Evolutionary conservation across 495 filamentous ascomycete genomes (phyloP).

Genomic region (Penicillium nucicola): DNA sequence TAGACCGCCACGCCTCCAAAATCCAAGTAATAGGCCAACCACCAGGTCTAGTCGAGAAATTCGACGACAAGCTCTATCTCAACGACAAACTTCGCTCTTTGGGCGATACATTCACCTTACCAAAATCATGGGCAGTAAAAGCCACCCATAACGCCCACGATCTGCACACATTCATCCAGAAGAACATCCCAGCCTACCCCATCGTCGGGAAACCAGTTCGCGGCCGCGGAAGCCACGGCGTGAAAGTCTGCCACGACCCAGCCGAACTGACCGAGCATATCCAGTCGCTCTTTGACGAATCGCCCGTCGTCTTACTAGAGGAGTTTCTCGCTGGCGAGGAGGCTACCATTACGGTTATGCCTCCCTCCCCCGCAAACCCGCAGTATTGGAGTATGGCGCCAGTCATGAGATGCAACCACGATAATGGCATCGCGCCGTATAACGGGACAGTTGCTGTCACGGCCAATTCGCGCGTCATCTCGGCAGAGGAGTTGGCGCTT

Average conservation of each 20-base stretch:
- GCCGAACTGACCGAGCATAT: conserved; percentile 24
- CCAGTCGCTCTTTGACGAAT: conserved; percentile 20
- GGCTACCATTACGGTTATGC: conserved; percentile 40
- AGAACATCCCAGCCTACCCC: conserved; percentile 18
- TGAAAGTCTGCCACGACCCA: conserved; percentile 27
- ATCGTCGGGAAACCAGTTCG: conserved; percentile 31
- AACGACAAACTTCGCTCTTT: conserved; percentile 26
- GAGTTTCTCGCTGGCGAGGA: conserved; percentile 40
- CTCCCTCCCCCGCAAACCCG: conserved; percentile 17
- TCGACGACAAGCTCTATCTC: conserved; percentile 37
- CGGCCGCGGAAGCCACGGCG: conserved; percentile 31
- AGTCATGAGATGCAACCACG: conserved; percentile 36
- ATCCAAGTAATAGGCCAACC: conserved; percentile 34
- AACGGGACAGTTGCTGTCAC: conserved; percentile 33
- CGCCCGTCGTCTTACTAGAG: conserved; percentile 30
- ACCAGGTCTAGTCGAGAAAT: conserved; percentile 33
- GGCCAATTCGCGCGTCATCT: conserved; percentile 25
- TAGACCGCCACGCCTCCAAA: conserved; percentile 11
- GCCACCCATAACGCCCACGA: conserved; percentile 2
- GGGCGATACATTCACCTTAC: conserved; percentile 13
- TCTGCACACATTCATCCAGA: conserved; percentile 4
- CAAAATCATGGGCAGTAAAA: conserved; percentile 16
- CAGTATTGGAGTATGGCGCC: conserved; percentile 33
- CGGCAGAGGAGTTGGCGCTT: conserved; percentile 11
- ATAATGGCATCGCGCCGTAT: conserved; percentile 31